Evolutionary conservation across 2,329 filamentous ascomycete species (phyloP), one percentile per base, ranked within the genome.

Genomic region (Epichloe glyceriae): DNA sequence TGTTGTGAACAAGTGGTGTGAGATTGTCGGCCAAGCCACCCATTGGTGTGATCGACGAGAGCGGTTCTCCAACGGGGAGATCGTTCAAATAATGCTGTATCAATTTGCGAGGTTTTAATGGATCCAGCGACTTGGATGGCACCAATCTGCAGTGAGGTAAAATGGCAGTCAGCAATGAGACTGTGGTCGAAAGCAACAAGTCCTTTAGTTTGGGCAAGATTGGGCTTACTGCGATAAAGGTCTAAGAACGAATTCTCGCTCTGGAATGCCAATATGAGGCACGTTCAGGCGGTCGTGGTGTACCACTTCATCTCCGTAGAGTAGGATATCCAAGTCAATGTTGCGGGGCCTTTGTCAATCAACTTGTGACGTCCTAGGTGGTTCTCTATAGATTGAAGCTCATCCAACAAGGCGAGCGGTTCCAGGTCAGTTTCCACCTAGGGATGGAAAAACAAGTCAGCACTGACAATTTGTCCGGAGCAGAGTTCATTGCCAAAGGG

Each of bases 161-260:
- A 4, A 46, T 15, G 7, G 20, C 15, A 35, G 26, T 49, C 14
- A 35, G 15, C 22, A 30, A 37, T 20, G 20, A 44, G 40, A 19
- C 42, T 33, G 40, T 39, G 39, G 39, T 22, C 39, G 8, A 34
- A 0, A 42, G 37, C 30, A 47, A 43, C 33, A 37, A 15, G 17
- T 30, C 26, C 7, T 30, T 30, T 30, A 3, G 19, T 19, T 14
- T 10, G 37, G 30, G 12, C 5, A 33, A 45, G 38, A 5, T 40
- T 3, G 47, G 19, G 61, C 77, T 61, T 70, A 87, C 83, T 94
- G 85, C 62, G 84, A 83, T 17, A 97, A 73, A 22, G 93, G 93
- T 17, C 87, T 79, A 11, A 98, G 77, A 39, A 98, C 93, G 65
- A 98, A 98, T 66, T 95, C 90, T 47, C 93, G 79, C 67, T 98